These are phyloP conservation scores for Plasmodium falciparum DNA, from an alignment of 169 alveolate species.

Conservation along the genomic window DNA sequence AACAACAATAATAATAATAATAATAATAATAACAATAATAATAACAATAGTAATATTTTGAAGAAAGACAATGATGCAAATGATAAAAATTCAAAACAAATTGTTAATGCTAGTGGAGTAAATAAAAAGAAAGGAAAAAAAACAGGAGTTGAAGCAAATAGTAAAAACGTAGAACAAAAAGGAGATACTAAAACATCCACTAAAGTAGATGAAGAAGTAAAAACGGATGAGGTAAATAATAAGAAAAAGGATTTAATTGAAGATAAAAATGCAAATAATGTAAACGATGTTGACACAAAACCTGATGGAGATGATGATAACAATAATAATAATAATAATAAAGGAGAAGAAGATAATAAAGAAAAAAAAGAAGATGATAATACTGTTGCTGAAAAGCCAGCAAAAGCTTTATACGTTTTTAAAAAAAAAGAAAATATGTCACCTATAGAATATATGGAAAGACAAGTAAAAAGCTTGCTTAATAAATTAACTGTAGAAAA, in stretches of 20 bases:
- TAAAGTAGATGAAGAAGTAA: not conserved
- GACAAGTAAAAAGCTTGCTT: constrained; percentile 89
- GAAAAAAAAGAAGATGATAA: constrained; percentile 4
- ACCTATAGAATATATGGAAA: constrained; percentile 84
- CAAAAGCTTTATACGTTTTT: constrained; percentile 63
- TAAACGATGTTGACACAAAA: not conserved
- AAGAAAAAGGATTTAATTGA: not conserved
- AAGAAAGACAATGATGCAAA: not conserved
- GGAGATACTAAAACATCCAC: not conserved
- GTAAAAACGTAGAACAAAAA: constrained; percentile 17
- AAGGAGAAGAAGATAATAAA: not conserved
- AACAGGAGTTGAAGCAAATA: constrained; percentile 11
- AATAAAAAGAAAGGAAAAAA: constrained; percentile 41
- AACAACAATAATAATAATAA: not conserved
- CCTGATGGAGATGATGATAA: constrained; percentile 9
- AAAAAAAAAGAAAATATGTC: constrained; percentile 77
- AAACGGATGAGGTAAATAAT: not conserved
- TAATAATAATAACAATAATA: constrained; percentile 9
- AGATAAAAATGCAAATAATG: constrained; percentile 8
- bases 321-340: not conserved
- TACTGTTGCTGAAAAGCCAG: constrained; percentile 29
- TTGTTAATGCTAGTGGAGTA: not conserved
- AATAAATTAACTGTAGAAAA: constrained; percentile 93
- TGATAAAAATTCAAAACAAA: constrained; percentile 2
- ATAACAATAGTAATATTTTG: not conserved